A percentile compares a stretch with the other conserved stretches of the same genome.
Evolutionary conservation across 1,284 basidiomycete genomes (phyloP).

Genomic region (Tilletia caries): DNA sequence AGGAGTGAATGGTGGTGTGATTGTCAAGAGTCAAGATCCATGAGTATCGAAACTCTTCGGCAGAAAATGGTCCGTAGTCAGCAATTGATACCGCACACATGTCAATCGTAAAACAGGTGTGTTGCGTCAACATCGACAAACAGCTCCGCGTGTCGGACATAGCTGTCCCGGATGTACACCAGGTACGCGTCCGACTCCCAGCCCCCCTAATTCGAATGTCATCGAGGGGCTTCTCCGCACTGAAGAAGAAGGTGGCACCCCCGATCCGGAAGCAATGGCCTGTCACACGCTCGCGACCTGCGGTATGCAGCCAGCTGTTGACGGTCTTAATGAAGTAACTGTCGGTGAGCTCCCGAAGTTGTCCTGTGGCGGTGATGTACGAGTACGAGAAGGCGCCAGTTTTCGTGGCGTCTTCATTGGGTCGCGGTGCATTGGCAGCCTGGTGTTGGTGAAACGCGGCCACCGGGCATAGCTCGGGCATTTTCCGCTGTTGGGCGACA

Average conservation of each 20-base stretch:
- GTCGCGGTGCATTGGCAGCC: background rate
- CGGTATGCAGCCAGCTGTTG: background rate
- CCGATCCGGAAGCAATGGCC: constrained; percentile 3
- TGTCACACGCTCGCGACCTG: background rate
- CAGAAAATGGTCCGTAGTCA: too few species aligned
- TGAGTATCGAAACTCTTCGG: too few species aligned
- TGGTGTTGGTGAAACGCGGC: background rate
- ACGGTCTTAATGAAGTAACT: background rate
- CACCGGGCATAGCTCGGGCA: background rate
- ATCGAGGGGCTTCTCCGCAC: background rate
- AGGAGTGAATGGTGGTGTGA: too few species aligned
- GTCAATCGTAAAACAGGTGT: background rate
- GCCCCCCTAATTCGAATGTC: background rate
- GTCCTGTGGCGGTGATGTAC: background rate
- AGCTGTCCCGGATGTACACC: background rate
- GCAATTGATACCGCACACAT: too few species aligned
- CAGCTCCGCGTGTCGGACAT: background rate
- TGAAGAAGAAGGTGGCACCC: background rate
- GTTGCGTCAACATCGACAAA: background rate
- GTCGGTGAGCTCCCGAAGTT: background rate
- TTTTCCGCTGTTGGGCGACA: background rate
- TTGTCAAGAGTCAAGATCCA: too few species aligned
- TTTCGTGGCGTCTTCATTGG: background rate
- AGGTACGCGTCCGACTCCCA: background rate
- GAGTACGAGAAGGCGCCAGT: background rate